phyloP scores from a whole-genome alignment of 1,284 basidiomycete genomes.

The Leccinum pachyderme region DNA sequence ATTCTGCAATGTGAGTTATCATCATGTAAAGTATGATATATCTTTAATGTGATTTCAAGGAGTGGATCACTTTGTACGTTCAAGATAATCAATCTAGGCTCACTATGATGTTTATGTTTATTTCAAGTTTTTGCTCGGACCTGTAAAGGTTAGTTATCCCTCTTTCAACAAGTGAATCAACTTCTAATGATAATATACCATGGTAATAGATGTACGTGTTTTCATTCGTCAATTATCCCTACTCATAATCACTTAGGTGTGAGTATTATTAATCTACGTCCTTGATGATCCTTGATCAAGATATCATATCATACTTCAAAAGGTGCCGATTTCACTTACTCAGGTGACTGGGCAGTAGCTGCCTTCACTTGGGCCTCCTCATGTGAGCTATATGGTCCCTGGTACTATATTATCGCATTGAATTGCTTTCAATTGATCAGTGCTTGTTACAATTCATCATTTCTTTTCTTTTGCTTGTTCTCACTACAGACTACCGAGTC shows the following conservation, averaged over 20 bases:
- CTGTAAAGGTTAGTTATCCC: neutral
- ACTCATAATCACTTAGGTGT: too few species aligned
- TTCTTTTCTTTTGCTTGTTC: too few species aligned
- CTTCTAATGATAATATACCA: neutral
- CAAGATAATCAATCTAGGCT: neutral
- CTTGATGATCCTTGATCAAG: too few species aligned
- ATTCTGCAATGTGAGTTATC: neutral
- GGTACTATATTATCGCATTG: too few species aligned
- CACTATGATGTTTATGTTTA: neutral
- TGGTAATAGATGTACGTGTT: neutral
- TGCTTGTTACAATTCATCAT: too few species aligned
- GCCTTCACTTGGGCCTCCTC: too few species aligned
- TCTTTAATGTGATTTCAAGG: neutral
- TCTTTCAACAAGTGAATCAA: neutral
- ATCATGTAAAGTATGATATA: neutral
- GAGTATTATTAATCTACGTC: too few species aligned
- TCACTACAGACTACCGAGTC: too few species aligned
- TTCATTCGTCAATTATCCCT: neutral
- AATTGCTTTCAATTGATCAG: too few species aligned
- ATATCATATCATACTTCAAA: neutral
- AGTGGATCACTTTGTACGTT: accelerated
- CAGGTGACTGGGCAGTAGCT: too few species aligned
- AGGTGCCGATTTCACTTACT: neutral
- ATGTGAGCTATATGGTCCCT: too few species aligned
- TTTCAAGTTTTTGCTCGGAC: neutral